phyloP scores from a whole-genome alignment of 768 basidiomycete species.

The Phylloporus sp. region DNA sequence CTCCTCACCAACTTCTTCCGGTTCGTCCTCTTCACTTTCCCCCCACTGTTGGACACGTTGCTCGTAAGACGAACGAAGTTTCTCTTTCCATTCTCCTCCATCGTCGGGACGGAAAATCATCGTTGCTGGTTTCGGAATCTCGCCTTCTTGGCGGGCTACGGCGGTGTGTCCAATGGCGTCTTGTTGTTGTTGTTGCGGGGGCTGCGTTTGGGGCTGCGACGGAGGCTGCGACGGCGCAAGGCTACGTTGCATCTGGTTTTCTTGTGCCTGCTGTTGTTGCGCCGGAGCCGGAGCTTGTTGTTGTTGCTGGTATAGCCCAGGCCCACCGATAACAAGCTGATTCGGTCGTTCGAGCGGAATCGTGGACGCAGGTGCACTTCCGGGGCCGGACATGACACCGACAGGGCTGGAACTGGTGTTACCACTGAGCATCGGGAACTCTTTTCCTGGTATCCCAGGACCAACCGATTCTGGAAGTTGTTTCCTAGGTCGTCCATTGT shows the following conservation, averaged over 20 bases:
- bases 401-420: conserved; percentile 25
- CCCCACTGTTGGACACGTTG: conserved; percentile 32
- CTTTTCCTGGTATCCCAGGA: conserved; percentile 41
- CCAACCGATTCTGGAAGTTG: conserved; percentile 59
- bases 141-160: conserved; percentile 12
- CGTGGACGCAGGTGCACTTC: conserved; percentile 43
- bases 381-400: conserved; percentile 46
- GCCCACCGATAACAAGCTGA: conserved; percentile 28
- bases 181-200: conserved; percentile 18
- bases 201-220: conserved; percentile 17
- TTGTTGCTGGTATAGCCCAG: conserved; percentile 40
- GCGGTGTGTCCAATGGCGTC: conserved; percentile 15
- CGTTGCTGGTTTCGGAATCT: conserved; percentile 37
- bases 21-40: conserved; percentile 53
- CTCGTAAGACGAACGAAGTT: conserved; percentile 60
- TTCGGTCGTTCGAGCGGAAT: conserved; percentile 51
- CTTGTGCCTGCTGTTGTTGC: conserved; percentile 29
- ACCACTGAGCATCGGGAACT: conserved; percentile 61
- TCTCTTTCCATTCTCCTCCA: conserved; percentile 82
- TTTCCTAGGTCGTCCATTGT: conserved; percentile 78
- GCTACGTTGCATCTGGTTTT: conserved; percentile 25
- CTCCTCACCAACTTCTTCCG: conserved; percentile 65
- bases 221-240: conserved; percentile 33
- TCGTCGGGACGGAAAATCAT: conserved; percentile 88
- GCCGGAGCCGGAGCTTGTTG: conserved; percentile 24